Conservation (phyloP, 352 stramenopile species). For the Pythium brachiatum region DNA sequence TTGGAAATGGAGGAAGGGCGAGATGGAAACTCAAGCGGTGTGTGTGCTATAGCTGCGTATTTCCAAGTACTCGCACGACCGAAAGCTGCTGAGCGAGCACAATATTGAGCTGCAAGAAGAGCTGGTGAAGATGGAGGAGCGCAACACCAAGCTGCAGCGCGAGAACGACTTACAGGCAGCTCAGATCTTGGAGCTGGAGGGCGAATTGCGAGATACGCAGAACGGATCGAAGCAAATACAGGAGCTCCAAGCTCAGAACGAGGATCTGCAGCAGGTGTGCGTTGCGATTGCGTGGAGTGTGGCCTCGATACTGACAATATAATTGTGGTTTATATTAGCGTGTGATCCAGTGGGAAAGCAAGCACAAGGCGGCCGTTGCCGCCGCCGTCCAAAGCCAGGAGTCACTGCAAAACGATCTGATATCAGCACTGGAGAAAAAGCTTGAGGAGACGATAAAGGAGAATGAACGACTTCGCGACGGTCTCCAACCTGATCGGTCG, state of each 20-base stretch:
- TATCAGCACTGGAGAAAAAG: slow-evolving; percentile 34
- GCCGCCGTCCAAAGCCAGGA: slow-evolving; percentile 40
- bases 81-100: slow-evolving; percentile 76
- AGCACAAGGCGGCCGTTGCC: slow-evolving; percentile 47
- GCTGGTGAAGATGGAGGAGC: slow-evolving; percentile 49
- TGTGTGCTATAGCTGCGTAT: slow-evolving; percentile 47
- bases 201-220: slow-evolving; percentile 41
- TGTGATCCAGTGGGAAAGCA: slow-evolving; percentile 59
- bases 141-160: slow-evolving; percentile 37
- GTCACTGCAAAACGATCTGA: slow-evolving; percentile 41
- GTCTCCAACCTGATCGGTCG: background rate
- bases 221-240: slow-evolving; percentile 36
- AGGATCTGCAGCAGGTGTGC: slow-evolving; percentile 43
- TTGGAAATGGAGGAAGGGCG: background rate
- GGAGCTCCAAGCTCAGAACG: slow-evolving; percentile 38
- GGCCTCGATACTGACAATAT: background rate
- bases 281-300: background rate
- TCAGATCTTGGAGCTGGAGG: slow-evolving; percentile 66
- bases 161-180: slow-evolving; percentile 60
- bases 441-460: slow-evolving; percentile 39
- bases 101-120: slow-evolving; percentile 75
- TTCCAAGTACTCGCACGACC: slow-evolving; percentile 75
- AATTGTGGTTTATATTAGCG: slow-evolving; percentile 30
- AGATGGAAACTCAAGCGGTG: background rate
- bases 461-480: slow-evolving; percentile 14